Conservation (phyloP, 140 eudicot species). For the Flaveria floridana region DNA sequence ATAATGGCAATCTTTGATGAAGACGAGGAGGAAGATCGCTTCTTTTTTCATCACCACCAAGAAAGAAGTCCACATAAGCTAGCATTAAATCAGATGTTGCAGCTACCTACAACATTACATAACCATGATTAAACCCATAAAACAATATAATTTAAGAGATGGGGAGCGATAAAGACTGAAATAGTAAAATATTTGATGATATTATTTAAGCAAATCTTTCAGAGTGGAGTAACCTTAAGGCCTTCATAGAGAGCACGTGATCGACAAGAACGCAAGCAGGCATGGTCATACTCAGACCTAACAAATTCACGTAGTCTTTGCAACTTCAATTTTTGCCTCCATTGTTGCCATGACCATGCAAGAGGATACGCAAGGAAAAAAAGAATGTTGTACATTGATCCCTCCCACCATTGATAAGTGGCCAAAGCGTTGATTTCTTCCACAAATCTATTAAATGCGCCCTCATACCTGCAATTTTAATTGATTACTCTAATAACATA, state of each 20-base stretch:
- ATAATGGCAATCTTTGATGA: slow-evolving; percentile 77
- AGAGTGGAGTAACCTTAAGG: slow-evolving; percentile 59
- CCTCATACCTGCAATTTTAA: slow-evolving; percentile 74
- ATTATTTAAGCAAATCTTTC: background rate
- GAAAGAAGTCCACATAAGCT: slow-evolving; percentile 87
- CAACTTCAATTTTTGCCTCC: slow-evolving; percentile 80
- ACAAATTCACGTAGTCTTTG: slow-evolving; percentile 89
- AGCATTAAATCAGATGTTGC: slow-evolving; percentile 95
- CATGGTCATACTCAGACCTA: slow-evolving; percentile 96
- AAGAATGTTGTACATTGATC: slow-evolving; percentile 66
- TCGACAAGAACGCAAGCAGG: slow-evolving; percentile 97
- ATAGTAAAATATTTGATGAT: slow-evolving; percentile 1
- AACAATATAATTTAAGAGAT: slow-evolving; percentile 16
- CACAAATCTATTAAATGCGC: slow-evolving; percentile 85
- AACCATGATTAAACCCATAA: background rate
- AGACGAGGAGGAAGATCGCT: slow-evolving; percentile 86
- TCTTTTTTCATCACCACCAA: slow-evolving; percentile 98
- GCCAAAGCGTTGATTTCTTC: slow-evolving; percentile 86
- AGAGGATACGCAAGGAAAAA: slow-evolving; percentile 83
- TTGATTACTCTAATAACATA: slow-evolving; percentile 12
- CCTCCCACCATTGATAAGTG: slow-evolving; percentile 98
- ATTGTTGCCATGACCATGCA: slow-evolving; percentile 99
- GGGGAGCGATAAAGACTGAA: slow-evolving; percentile 10
- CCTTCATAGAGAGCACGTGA: slow-evolving; percentile 99
- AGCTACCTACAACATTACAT: slow-evolving; percentile 57